Evolutionary conservation across 139 green algal species (phyloP), one percentile per base, ranked within the genome.

Genomic region (Medakamo hakoo): DNA sequence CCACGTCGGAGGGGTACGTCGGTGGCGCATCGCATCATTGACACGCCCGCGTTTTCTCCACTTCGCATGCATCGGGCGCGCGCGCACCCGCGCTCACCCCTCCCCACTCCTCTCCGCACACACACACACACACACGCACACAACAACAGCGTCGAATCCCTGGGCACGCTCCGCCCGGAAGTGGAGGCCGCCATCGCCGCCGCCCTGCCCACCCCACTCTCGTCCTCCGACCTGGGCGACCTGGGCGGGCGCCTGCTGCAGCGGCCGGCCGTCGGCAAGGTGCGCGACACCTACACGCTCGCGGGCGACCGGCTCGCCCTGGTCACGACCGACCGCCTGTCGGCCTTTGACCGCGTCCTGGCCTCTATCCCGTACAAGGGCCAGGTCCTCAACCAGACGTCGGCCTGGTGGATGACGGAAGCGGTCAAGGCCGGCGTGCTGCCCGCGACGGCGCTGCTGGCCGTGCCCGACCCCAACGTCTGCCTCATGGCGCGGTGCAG

Each of bases 381-480:
- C 2, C 80, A 92, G 70, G 92, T 98, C 24, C 77, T 99, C 23
- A 99, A 99, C 74, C 78, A 95, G 77, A 97, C 89, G 1, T 81
- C 73, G 58, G 77, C 80, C 2, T 99, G 93, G 93, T 99, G 93
- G 93, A 95, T 99, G 71, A 97, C 90, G 18, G 56, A n/a, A 21
- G 77, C 94, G 74, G 94, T 98, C 65, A 77, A 92, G 25, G 31
- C 30, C 21, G 63, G n/a, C n/a, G n/a, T n/a, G n/a, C n/a, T n/a
- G n/a, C n/a, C n/a, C n/a, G n/a, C n/a, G n/a, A 95, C 95, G 60
- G 91, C 89, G 16, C 67, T 72, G 67, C 61, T 68, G 4, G 69
- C 72, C 40, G 64, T 79, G 5, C 93, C 93, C 18, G 79, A 99
- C 69, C 87, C 93, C 58, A 97, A 98, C 67, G 86, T 94, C 25